Evolutionary conservation across 345 rosid species (phyloP).

Genomic region (Euclidium syriacum): DNA sequence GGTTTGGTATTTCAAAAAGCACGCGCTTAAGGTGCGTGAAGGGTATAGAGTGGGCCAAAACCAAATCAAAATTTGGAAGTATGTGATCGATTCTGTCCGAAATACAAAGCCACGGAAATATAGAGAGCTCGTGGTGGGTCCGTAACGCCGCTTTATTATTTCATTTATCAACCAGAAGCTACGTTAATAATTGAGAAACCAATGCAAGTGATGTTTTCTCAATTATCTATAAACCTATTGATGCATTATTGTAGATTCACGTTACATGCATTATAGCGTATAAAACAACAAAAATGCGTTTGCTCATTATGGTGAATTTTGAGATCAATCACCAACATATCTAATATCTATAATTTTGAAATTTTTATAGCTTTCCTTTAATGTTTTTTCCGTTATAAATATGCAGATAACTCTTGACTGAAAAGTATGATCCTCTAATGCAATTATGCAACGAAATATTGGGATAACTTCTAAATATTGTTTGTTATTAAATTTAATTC

Average conservation of each 20-base stretch:
- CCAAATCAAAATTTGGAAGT: conserved; percentile 26
- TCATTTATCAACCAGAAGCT: not conserved
- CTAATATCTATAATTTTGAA: too few species aligned
- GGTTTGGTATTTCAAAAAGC: not conserved
- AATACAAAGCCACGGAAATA: conserved; percentile 3
- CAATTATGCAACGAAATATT: too few species aligned
- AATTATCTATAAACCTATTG: not conserved
- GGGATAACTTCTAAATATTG: too few species aligned
- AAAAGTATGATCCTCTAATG: too few species aligned
- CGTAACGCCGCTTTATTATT: conserved; percentile 21
- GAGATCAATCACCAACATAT: not conserved
- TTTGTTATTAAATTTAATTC: too few species aligned
- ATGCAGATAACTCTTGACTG: too few species aligned
- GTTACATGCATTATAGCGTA: conserved; percentile 18
- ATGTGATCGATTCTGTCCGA: conserved; percentile 24
- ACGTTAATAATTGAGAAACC: conserved; percentile 12
- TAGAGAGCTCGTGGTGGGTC: conserved; percentile 30
- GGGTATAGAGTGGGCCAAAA: not conserved
- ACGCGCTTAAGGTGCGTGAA: conserved; percentile 20
- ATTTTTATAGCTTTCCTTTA: too few species aligned
- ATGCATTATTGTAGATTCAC: conserved; percentile 20
- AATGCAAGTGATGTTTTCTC: conserved; percentile 4
- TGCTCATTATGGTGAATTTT: not conserved
- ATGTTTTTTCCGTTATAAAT: too few species aligned
- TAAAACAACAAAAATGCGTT: conserved; percentile 4